Evolutionary conservation across 495 filamentous ascomycete genomes (phyloP).

Genomic region (Penicillium odoratum): DNA sequence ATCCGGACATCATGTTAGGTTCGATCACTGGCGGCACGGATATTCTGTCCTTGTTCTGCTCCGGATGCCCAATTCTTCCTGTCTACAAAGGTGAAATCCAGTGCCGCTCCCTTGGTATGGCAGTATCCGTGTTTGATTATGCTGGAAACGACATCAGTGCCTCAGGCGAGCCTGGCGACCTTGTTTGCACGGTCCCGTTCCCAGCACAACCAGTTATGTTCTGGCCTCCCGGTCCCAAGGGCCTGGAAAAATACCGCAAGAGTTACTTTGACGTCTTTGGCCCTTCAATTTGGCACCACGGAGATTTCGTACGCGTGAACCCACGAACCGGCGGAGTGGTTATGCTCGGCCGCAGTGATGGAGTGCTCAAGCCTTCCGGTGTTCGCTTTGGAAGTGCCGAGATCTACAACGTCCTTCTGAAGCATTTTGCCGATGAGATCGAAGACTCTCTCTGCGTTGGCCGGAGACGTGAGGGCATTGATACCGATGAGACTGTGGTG

Average conservation of each 20-base stretch:
- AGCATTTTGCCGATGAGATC: slow-evolving; percentile 73
- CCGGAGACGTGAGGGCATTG: slow-evolving; percentile 61
- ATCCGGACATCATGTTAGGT: slow-evolving; percentile 69
- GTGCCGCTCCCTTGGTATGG: slow-evolving; percentile 88
- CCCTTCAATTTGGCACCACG: slow-evolving; percentile 81
- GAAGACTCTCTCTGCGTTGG: slow-evolving; percentile 87
- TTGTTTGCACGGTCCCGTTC: slow-evolving; percentile 85
- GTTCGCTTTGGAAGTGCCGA: slow-evolving; percentile 88
- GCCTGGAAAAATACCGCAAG: slow-evolving; percentile 70
- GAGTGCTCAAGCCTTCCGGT: slow-evolving; percentile 83
- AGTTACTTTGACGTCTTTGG: slow-evolving; percentile 87
- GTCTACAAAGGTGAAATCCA: slow-evolving; percentile 90
- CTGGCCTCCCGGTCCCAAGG: slow-evolving; percentile 65
- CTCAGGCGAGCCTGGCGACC: slow-evolving; percentile 76
- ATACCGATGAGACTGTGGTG: slow-evolving; percentile 81
- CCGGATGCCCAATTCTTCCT: slow-evolving; percentile 79
- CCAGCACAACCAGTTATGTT: slow-evolving; percentile 89
- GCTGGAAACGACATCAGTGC: slow-evolving; percentile 47
- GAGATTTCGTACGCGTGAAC: slow-evolving; percentile 84
- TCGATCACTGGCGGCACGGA: slow-evolving; percentile 91
- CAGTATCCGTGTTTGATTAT: slow-evolving; percentile 73
- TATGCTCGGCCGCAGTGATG: slow-evolving; percentile 89
- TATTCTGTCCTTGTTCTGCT: slow-evolving; percentile 91
- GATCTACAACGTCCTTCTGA: slow-evolving; percentile 87
- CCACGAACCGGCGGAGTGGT: slow-evolving; percentile 70